Percentiles rank a stretch among this genome's conserved stretches.
phyloP scores from a whole-genome alignment of 805 yeast genomes.

The Cyberlindnera saturnus region DNA sequence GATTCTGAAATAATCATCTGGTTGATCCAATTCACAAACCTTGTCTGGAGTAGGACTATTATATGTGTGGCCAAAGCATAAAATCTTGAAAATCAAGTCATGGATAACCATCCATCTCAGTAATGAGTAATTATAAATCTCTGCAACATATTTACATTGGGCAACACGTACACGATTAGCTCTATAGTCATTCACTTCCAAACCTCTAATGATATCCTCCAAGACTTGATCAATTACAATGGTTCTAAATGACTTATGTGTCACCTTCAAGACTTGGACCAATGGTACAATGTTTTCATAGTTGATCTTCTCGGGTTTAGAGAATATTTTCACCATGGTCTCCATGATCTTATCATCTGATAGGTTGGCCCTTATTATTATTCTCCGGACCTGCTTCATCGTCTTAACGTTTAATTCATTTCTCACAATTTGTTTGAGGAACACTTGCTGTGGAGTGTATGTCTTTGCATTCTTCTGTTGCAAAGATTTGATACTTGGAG shows the following conservation, averaged over 20 bases:
- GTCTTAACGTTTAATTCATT: slow-evolving; percentile 40
- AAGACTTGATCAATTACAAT: slow-evolving; percentile 53
- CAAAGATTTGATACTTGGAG: slow-evolving; percentile 40
- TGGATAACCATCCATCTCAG: slow-evolving; percentile 40
- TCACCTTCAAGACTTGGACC: slow-evolving; percentile 39
- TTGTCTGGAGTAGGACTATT: slow-evolving; percentile 46
- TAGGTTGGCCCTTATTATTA: slow-evolving; percentile 43
- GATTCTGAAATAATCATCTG: slow-evolving; percentile 67
- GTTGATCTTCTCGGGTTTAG: slow-evolving; percentile 54
- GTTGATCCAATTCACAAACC: slow-evolving; percentile 45
- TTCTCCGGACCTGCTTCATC: slow-evolving; percentile 27
- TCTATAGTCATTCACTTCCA: slow-evolving; percentile 59
- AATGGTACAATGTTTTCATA: slow-evolving; percentile 48
- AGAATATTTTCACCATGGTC: slow-evolving; percentile 37
- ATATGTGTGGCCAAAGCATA: slow-evolving; percentile 60
- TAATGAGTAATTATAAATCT: slow-evolving; percentile 43
- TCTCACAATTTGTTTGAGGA: slow-evolving; percentile 44
- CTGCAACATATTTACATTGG: slow-evolving; percentile 53
- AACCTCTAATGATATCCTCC: slow-evolving; percentile 58
- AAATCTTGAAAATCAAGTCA: slow-evolving; percentile 47
- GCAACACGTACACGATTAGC: slow-evolving; percentile 57
- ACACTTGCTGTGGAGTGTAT: slow-evolving; percentile 40
- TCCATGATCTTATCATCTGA: slow-evolving; percentile 28
- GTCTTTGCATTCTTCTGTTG: slow-evolving; percentile 16
- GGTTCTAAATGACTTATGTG: slow-evolving; percentile 36